A percentile compares a stretch with the other conserved stretches of the same genome.
Evolutionary conservation across 1,284 basidiomycete genomes (phyloP).

Genomic region (Porogramme epimiltina): DNA sequence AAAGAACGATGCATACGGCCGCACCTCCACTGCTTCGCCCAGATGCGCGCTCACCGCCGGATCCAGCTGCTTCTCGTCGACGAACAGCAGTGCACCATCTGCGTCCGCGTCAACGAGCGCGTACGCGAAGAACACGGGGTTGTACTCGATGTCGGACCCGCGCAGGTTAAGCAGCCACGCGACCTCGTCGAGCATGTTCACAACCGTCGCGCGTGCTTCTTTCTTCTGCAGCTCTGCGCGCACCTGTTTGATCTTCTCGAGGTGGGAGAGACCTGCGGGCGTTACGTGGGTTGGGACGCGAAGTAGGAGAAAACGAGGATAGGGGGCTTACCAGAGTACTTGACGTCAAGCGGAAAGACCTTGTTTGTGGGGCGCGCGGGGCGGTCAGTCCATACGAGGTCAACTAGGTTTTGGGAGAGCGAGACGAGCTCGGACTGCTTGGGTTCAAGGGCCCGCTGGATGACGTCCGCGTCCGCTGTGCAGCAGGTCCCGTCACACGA

Average conservation of each 20-base stretch:
- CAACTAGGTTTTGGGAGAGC: conserved; percentile 76
- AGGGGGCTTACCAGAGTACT: conserved; percentile 57
- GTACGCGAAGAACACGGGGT: conserved; percentile 96
- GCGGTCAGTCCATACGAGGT: conserved; percentile 78
- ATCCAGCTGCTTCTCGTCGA: conserved; percentile 67
- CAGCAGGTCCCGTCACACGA: background rate
- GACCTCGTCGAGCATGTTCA: conserved; percentile 86
- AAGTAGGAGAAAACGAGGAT: background rate
- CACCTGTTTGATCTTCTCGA: conserved; percentile 68
- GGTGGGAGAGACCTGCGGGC: conserved; percentile 58
- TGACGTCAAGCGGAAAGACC: conserved; percentile 72
- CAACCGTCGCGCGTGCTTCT: conserved; percentile 68
- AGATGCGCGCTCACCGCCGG: conserved; percentile 62
- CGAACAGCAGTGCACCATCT: conserved; percentile 69
- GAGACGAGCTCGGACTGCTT: conserved; percentile 65
- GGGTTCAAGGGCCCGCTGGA: conserved; percentile 54
- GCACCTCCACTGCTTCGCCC: conserved; percentile 61
- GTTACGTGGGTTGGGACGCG: background rate
- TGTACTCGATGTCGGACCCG: conserved; percentile 91
- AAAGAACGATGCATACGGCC: conserved; percentile 75
- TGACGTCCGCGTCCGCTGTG: conserved; percentile 59
- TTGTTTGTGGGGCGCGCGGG: conserved; percentile 73
- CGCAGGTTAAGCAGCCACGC: conserved; percentile 96
- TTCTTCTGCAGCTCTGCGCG: conserved; percentile 68
- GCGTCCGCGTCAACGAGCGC: conserved; percentile 72